These are phyloP conservation scores for Canavalia ensiformis DNA, from an alignment of 306 rosid genomes.

Conservation along the genomic window DNA sequence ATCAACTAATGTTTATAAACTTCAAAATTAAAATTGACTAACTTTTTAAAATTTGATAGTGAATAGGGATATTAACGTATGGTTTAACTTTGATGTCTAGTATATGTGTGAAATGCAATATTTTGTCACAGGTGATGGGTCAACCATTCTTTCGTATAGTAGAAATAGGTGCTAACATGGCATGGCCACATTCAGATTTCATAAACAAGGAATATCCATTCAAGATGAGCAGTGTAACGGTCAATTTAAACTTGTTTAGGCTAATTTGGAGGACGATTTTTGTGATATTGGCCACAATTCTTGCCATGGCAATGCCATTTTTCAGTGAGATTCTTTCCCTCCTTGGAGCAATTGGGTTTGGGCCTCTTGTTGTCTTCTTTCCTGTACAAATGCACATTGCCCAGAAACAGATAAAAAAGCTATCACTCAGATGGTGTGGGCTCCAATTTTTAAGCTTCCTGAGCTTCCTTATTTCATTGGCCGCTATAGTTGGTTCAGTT, in stretches of 20 bases:
- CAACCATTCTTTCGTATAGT: conserved; percentile 64
- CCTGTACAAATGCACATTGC: conserved; percentile 78
- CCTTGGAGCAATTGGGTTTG: conserved; percentile 74
- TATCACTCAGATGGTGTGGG: conserved; percentile 58
- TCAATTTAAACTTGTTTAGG: conserved; percentile 62
- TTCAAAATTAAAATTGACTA: too few species aligned
- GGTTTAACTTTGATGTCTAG: background rate
- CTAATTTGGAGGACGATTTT: conserved; percentile 70
- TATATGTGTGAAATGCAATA: background rate
- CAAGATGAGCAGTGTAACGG: conserved; percentile 11
- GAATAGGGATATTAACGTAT: background rate
- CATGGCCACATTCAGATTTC: conserved; percentile 68
- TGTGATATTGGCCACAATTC: conserved; percentile 54
- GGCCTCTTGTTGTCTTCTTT: conserved; percentile 70
- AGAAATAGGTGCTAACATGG: conserved; percentile 59
- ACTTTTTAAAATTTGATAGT: background rate
- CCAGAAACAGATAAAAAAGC: conserved; percentile 52
- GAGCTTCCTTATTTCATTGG: conserved; percentile 63
- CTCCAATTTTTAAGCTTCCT: conserved; percentile 60
- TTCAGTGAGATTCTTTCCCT: conserved; percentile 71
- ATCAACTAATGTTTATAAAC: too few species aligned
- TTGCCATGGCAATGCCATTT: conserved; percentile 69
- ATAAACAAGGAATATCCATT: conserved; percentile 52
- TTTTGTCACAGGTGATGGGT: conserved; percentile 56
- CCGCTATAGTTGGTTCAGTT: conserved; percentile 58